Conservation (phyloP, 345 rosid genomes). For the Luvunga scandens region DNA sequence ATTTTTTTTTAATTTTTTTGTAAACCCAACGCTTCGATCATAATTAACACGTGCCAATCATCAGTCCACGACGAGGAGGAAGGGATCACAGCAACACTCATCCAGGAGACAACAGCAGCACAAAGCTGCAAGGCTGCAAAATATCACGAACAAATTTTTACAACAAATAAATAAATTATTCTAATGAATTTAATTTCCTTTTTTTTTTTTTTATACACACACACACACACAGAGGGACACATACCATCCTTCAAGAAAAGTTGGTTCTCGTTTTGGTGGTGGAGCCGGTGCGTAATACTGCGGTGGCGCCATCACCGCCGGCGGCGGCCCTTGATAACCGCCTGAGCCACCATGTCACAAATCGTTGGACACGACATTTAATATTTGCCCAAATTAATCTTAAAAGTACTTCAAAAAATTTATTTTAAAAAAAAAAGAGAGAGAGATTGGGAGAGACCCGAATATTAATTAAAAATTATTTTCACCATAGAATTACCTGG, state of each 20-base stretch:
- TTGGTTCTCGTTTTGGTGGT: constrained; percentile 32
- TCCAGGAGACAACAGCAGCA: constrained; percentile 77
- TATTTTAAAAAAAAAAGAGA: background rate
- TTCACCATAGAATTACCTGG: constrained; percentile 25
- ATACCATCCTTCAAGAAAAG: constrained; percentile 57
- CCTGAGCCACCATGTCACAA: constrained; percentile 6
- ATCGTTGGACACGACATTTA: background rate
- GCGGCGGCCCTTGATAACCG: constrained; percentile 17
- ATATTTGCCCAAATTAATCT: background rate
- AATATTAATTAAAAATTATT: no score
- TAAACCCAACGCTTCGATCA: background rate
- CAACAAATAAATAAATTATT: no score
- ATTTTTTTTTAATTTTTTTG: background rate
- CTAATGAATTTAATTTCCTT: no score
- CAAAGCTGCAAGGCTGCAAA: constrained; percentile 58
- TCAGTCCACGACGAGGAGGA: constrained; percentile 34
- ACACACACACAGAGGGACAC: no score
- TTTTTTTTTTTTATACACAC: no score
- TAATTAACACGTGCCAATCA: background rate
- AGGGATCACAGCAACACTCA: constrained; percentile 75
- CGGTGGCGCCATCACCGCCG: constrained; percentile 56
- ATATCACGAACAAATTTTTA: background rate
- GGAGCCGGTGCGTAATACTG: constrained; percentile 46
- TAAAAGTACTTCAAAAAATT: background rate
- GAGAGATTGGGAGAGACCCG: background rate